Base-by-base conservation (phyloP, 2,329 filamentous ascomycete genomes). In the Acarospora socialis region DNA sequence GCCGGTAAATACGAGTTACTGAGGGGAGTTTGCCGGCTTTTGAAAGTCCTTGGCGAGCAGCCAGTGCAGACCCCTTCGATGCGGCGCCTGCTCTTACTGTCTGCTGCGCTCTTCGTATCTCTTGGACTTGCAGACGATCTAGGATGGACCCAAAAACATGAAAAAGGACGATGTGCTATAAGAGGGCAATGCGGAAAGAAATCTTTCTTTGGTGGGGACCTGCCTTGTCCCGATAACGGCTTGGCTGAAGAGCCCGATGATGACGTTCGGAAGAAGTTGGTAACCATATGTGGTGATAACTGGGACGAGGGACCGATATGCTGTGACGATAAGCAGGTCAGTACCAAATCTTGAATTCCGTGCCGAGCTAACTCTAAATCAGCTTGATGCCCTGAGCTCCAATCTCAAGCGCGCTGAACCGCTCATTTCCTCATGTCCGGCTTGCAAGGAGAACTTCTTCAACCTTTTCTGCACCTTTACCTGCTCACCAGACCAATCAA, bases 391-490 rank as follows among this genome's bases (percentile, higher is more conserved):
- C 2, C 72, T 98, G 40, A 77, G 81, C 46, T 77, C 72, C 39
- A 92, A 93, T 49, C 68, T 98, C 36, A 78, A 81, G 44, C 82
- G 82, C 14, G 87, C 84, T 2, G 83, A 86, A 46, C 75, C 78
- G 37, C 79, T 98, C 50, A 84, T 98, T 52, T 77, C 84, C 16
- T 83, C 84, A 7, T 98, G 90, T 53, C 90, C 90, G 2, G 90
- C 92, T 19, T 98, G 90, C 69, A 92, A 90, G 57, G 79, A 86
- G 47, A 98, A 98, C 63, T 98, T 98, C 64, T 95, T 82, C 65
- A 92, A 98, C 60, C 66, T 92, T 26, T 98, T 98, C 56, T 98
- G 90, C 61, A 92, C 84, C 4, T 95, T 98, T 51, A 95, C 86
- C 2, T 98, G 92, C 61, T 98, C 90, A 4, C 87, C 92, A 4